These are phyloP conservation scores for Fomitopsis serialis DNA, from an alignment of 768 basidiomycete species.

Conservation along the genomic window DNA sequence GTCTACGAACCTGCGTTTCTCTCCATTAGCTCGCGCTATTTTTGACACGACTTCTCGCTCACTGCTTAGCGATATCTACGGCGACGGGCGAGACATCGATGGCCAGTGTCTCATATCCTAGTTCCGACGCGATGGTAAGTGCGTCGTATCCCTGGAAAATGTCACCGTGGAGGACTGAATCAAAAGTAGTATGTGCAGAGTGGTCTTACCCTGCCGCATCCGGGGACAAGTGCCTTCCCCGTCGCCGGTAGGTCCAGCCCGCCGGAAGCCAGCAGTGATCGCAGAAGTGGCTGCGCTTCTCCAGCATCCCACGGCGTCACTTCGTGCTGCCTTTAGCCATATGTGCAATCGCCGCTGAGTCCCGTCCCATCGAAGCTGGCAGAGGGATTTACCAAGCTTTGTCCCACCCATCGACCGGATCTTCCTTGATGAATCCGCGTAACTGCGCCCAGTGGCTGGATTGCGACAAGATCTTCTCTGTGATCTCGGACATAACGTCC, in stretches of 20 bases:
- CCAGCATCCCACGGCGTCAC: slow-evolving; percentile 65
- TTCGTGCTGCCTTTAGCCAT: slow-evolving; percentile 31
- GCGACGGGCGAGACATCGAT: slow-evolving; percentile 57
- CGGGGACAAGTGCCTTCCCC: slow-evolving; percentile 45
- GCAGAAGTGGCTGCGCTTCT: slow-evolving; percentile 48
- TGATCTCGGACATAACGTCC: not conserved
- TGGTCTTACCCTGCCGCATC: slow-evolving; percentile 44
- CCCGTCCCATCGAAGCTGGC: not conserved
- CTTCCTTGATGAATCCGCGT: not conserved
- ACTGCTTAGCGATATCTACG: slow-evolving; percentile 3
- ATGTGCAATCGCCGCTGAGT: not conserved
- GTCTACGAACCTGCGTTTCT: slow-evolving; percentile 10
- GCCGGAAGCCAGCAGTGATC: slow-evolving; percentile 36
- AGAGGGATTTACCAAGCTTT: slow-evolving; percentile 12
- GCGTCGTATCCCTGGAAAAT: slow-evolving; percentile 53
- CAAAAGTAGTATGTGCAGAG: not conserved
- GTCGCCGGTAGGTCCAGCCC: slow-evolving; percentile 37
- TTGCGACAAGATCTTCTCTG: not conserved
- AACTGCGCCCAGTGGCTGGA: not conserved
- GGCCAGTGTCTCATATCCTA: slow-evolving; percentile 45
- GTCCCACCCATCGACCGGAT: slow-evolving; percentile 13
- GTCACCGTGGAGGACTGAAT: not conserved
- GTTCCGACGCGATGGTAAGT: slow-evolving; percentile 42
- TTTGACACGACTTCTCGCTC: not conserved
- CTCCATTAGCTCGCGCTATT: not conserved